Percentiles rank a stretch among this genome's conserved stretches.
phyloP scores from a whole-genome alignment of 257 asterid genomes.

The Thymus quinquecostatus region DNA sequence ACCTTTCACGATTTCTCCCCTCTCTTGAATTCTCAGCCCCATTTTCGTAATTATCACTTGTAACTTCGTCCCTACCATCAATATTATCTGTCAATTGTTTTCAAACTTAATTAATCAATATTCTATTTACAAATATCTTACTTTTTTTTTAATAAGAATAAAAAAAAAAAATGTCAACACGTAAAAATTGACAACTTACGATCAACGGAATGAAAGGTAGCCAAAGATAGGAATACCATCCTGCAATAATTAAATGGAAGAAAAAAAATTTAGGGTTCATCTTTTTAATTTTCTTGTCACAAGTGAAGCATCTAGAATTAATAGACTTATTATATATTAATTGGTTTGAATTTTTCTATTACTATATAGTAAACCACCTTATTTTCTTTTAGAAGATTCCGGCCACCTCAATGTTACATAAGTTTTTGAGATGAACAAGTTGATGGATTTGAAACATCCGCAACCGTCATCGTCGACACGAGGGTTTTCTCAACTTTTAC shows the following conservation, averaged over 20 bases:
- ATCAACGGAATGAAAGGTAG: constrained; percentile 85
- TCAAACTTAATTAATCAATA: not conserved
- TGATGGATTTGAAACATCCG: too few relatives aligned
- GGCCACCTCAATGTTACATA: too few relatives aligned
- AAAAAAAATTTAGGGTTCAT: not conserved
- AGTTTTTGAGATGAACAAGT: too few relatives aligned
- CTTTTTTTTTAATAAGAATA: not conserved
- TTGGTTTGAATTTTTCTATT: not conserved
- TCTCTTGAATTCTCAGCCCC: constrained; percentile 83
- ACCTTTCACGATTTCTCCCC: constrained; percentile 77
- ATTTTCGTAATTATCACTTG: constrained; percentile 90
- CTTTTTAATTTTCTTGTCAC: not conserved
- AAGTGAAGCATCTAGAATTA: not conserved
- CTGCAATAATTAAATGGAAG: constrained; percentile 41
- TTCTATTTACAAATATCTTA: not conserved
- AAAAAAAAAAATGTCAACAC: constrained; percentile 7
- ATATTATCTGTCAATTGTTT: constrained; percentile 51
- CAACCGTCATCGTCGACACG: too few relatives aligned
- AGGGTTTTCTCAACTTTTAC: too few relatives aligned
- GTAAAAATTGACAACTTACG: constrained; percentile 51
- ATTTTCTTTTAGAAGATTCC: too few relatives aligned
- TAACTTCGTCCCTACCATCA: constrained; percentile 81
- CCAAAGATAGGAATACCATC: constrained; percentile 90
- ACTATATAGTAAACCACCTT: not conserved
- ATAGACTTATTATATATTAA: not conserved